Evolutionary conservation across 1,139 yeast genomes (phyloP).

Genomic region (Kurtzmaniella natalensis): DNA sequence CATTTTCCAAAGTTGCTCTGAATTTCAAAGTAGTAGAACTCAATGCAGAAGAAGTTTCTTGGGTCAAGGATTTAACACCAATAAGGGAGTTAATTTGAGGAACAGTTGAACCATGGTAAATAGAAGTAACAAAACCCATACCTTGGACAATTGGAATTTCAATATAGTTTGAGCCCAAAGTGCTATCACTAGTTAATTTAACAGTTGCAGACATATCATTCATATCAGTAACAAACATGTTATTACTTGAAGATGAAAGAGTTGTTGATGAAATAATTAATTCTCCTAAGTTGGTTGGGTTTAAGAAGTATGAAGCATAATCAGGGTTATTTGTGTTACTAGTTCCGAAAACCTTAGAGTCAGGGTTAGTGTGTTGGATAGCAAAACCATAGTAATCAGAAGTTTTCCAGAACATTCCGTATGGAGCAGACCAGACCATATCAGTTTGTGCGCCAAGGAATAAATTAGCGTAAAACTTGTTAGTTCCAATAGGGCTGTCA

Average conservation of each 20-base stretch:
- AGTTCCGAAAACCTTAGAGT: slow-evolving; percentile 65
- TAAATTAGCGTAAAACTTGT: slow-evolving; percentile 80
- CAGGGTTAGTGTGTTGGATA: slow-evolving; percentile 56
- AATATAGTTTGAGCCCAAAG: slow-evolving; percentile 24
- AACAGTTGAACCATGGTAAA: slow-evolving; percentile 54
- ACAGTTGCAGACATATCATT: slow-evolving; percentile 55
- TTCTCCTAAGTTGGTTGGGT: slow-evolving; percentile 50
- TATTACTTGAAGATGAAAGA: slow-evolving; percentile 29
- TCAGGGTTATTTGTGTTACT: slow-evolving; percentile 26
- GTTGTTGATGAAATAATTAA: slow-evolving; percentile 54
- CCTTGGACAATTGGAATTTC: slow-evolving; percentile 56
- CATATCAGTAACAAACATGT: slow-evolving; percentile 45
- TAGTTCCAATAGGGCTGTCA: slow-evolving; percentile 61
- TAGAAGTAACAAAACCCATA: slow-evolving; percentile 72
- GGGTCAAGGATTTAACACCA: slow-evolving; percentile 48
- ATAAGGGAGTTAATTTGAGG: slow-evolving; percentile 51
- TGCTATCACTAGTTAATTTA: slow-evolving; percentile 31
- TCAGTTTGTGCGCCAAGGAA: slow-evolving; percentile 60
- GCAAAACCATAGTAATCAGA: slow-evolving; percentile 54
- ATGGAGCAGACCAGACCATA: slow-evolving; percentile 79
- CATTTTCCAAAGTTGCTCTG: slow-evolving; percentile 48
- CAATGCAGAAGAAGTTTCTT: slow-evolving; percentile 39
- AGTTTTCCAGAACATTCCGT: slow-evolving; percentile 61
- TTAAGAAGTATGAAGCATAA: slow-evolving; percentile 41
- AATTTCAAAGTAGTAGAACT: slow-evolving; percentile 46